Evolutionary conservation across 768 basidiomycete species (phyloP), one percentile per base, ranked within the genome.

Genomic region (Candolleomyces eurysporus): DNA sequence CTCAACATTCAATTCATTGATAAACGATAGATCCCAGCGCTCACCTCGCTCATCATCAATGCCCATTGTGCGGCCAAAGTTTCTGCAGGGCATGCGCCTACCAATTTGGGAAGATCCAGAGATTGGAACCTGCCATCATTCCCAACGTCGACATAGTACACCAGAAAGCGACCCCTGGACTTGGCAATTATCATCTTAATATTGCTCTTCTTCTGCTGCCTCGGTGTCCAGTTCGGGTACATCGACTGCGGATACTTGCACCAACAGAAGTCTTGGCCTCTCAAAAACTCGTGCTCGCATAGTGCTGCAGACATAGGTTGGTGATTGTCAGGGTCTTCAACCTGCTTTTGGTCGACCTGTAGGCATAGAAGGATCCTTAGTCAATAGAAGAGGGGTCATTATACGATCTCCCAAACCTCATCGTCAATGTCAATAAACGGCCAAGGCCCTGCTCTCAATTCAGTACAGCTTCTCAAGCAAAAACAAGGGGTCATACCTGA

Each of bases 141-240:
- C 31, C 72, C 67, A 6, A 80, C 74, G 58, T 83, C 78, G 13
- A 79, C 71, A 58, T 75, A 69, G 60, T 82, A 70, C 32, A 78
- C 71, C 8, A 63, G 67, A 16, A 75, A 78, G 31, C 22, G 26
- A 7, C 39, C 45, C 43, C 26, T 42, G 46, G 48, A 16, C 31
- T 58, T 59, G 30, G 32, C 36, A 43, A 62, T 39, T 9, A 57
- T 19, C 7, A 66, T 67, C 7, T 66, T 61, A 49, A 80, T 79
- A 45, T 71, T 69, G 55, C 77, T 78, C 50, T 73, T 72, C 48
- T 66, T 61, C n/a, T 78, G 69, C 59, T 83, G 82, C 16, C 65
- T 64, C 4, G 64, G 58, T 0, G 79, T 83, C 85, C 85, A 85
- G 62, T 84, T 86, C 36, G 81, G 82, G 61, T 82, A 86, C 36